Percentiles rank a stretch among this genome's conserved stretches.
Evolutionary conservation across 371 early-diverging fungal species (phyloP).

Genomic region (Rhizopus stolonifer): DNA sequence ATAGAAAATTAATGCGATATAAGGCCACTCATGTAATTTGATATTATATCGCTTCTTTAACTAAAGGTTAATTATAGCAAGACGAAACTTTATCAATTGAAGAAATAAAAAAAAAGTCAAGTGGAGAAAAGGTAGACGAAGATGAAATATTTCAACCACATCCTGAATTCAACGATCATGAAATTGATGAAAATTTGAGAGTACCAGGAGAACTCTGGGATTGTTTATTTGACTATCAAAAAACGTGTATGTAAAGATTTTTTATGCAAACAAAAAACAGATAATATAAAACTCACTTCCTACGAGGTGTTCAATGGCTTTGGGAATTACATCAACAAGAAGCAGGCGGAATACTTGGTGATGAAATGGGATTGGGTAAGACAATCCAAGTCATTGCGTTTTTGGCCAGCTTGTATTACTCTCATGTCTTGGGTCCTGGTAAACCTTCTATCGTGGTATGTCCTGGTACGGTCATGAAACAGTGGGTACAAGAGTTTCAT

Average conservation of each 20-base stretch:
- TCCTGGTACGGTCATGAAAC: conserved; percentile 94
- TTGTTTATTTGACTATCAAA: conserved; percentile 93
- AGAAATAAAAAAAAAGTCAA: conserved; percentile 8
- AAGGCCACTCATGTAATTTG: conserved; percentile 25
- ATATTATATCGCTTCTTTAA: neutral
- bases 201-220: conserved; percentile 86
- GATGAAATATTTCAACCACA: conserved; percentile 63
- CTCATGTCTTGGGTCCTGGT: conserved; percentile 46
- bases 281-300: no score
- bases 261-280: conserved; percentile 2
- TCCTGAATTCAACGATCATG: conserved; percentile 60
- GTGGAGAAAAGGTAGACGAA: neutral
- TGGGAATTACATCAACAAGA: conserved; percentile 86
- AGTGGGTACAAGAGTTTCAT: conserved; percentile 97
- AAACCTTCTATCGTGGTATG: conserved; percentile 81
- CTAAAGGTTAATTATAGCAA: neutral
- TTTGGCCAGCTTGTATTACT: conserved; percentile 69
- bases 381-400: conserved; percentile 93
- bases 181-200: conserved; percentile 54
- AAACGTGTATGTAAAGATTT: conserved; percentile 51
- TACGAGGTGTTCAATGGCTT: conserved; percentile 91
- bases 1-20: conserved; percentile 50
- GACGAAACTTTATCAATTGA: conserved; percentile 13
- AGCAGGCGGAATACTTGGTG: conserved; percentile 96
- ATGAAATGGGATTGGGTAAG: conserved; percentile 99